Evolutionary conservation across 352 stramenopile genomes (phyloP).

Genomic region (Phytophthora vignae): DNA sequence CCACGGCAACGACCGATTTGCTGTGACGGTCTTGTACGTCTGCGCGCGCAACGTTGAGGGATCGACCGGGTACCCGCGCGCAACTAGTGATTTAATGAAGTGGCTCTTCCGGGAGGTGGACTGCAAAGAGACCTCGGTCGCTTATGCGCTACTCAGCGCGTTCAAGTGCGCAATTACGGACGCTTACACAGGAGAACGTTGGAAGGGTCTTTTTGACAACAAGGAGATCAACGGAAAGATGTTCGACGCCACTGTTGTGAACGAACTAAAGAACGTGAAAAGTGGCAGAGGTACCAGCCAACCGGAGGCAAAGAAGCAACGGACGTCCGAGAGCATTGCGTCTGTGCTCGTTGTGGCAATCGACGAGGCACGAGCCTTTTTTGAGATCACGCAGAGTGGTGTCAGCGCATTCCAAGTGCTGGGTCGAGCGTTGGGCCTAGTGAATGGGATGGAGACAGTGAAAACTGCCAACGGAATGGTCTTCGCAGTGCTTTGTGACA

Average conservation of each 20-base stretch:
- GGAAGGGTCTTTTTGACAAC: not conserved
- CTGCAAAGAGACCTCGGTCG: too few relatives aligned
- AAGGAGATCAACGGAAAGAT: too few relatives aligned
- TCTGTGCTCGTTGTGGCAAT: not conserved
- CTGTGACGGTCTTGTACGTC: not conserved
- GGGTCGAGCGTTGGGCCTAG: not conserved
- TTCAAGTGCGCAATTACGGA: too few relatives aligned
- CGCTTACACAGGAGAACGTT: too few relatives aligned
- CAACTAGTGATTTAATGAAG: not conserved
- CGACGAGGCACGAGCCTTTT: not conserved
- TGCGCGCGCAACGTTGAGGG: not conserved
- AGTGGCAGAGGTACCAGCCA: not conserved
- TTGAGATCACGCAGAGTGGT: not conserved
- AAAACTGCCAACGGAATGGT: not conserved
- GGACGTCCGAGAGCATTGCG: too few relatives aligned
- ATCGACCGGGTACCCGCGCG: slow-evolving; percentile 1
- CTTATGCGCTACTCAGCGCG: too few relatives aligned
- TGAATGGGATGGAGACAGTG: not conserved
- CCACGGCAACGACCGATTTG: too few relatives aligned
- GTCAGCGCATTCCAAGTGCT: not conserved
- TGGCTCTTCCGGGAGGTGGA: not conserved
- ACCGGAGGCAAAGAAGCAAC: too few relatives aligned
- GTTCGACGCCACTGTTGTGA: not conserved
- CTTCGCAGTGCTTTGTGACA: not conserved
- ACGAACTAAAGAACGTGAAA: not conserved